phyloP scores from a whole-genome alignment of 306 rosid genomes.

The Bauhinia variegata region DNA sequence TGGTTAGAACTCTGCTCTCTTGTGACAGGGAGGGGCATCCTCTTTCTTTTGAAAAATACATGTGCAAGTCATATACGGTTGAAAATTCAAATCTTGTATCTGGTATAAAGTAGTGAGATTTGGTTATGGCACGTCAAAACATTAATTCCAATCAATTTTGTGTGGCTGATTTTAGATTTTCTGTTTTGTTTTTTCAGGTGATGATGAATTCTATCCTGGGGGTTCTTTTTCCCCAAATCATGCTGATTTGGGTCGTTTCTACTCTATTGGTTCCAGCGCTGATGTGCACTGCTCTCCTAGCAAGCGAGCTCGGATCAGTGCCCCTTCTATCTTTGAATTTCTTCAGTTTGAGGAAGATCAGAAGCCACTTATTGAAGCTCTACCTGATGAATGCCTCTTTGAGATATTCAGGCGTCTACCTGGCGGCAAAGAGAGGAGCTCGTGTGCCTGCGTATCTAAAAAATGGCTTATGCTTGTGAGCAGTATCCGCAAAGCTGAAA shows the following conservation, averaged over 20 bases:
- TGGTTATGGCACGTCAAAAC: neutral
- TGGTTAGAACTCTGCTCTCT: conserved; percentile 14
- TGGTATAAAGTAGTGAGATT: conserved; percentile 12
- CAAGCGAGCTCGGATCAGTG: conserved; percentile 68
- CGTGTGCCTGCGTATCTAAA: conserved; percentile 80
- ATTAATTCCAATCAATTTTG: conserved; percentile 24
- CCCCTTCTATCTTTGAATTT: conserved; percentile 38
- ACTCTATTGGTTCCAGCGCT: conserved; percentile 55
- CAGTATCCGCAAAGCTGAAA: conserved; percentile 63
- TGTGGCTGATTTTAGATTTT: conserved; percentile 47
- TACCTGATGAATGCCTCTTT: conserved; percentile 90
- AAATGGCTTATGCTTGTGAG: conserved; percentile 81
- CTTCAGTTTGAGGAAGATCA: conserved; percentile 42
- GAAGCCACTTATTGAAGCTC: conserved; percentile 60
- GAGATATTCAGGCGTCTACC: conserved; percentile 77
- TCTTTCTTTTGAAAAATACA: conserved; percentile 18
- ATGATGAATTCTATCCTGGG: conserved; percentile 69
- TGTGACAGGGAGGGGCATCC: neutral
- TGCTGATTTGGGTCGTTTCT: conserved; percentile 63
- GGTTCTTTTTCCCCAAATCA: conserved; percentile 57
- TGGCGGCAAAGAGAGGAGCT: conserved; percentile 68
- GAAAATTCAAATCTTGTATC: conserved; percentile 14
- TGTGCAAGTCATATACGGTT: neutral
- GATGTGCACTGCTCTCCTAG: conserved; percentile 63
- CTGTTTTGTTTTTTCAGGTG: conserved; percentile 63